phyloP scores from a whole-genome alignment of 1,139 yeast species.

The Suhomyces coccinellae region DNA sequence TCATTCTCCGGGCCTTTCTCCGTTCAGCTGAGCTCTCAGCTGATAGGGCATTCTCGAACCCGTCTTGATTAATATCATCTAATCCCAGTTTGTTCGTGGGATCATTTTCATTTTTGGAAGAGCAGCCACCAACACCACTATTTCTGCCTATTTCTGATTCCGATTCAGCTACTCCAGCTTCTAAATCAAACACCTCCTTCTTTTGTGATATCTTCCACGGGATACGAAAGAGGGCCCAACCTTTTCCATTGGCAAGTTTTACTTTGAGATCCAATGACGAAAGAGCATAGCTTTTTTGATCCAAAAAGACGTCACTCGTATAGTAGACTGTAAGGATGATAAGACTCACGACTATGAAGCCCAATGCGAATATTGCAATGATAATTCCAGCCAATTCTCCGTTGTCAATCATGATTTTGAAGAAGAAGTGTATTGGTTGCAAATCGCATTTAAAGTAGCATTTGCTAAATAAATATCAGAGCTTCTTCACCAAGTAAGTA shows the following conservation, averaged over 20 bases:
- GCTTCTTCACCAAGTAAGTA: too few relatives aligned
- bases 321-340: background rate
- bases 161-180: too few relatives aligned
- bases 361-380: background rate
- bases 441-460: background rate
- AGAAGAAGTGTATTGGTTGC: background rate
- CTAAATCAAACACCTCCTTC: too few relatives aligned
- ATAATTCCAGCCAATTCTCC: constrained; percentile 1
- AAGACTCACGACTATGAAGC: background rate
- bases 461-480: too few relatives aligned
- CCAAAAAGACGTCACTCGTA: background rate
- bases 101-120: too few relatives aligned
- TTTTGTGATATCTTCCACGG: too few relatives aligned
- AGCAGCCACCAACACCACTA: too few relatives aligned
- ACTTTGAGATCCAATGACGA: background rate
- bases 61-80: constrained; percentile 18
- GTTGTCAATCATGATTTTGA: background rate
- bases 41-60: constrained; percentile 12
- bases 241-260: too few relatives aligned
- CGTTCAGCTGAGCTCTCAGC: background rate
- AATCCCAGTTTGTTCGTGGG: constrained; percentile 15
- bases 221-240: too few relatives aligned
- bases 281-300: background rate
- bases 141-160: too few relatives aligned
- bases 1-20: constrained; percentile 9